These are phyloP conservation scores for Colletotrichum sojae DNA, from an alignment of 2,329 filamentous ascomycete genomes.

Conservation along the genomic window DNA sequence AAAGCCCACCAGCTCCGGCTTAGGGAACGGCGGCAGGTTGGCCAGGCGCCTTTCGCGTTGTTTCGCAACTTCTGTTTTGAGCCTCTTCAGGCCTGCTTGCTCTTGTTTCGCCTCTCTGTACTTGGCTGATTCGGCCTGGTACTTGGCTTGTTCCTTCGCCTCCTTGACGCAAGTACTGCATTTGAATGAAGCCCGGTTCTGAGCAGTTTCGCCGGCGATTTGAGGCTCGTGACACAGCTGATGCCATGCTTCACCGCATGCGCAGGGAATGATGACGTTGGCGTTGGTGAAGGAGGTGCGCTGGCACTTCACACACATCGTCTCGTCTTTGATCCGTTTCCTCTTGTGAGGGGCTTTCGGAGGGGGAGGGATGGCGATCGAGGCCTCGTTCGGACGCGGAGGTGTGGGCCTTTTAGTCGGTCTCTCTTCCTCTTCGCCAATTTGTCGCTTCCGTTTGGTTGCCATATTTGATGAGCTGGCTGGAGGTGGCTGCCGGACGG, in stretches of 20 bases:
- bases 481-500: neutral
- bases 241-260: slow-evolving; percentile 45
- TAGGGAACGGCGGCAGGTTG: slow-evolving; percentile 51
- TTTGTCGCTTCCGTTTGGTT: slow-evolving; percentile 33
- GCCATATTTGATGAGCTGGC: neutral
- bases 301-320: slow-evolving; percentile 44
- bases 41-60: slow-evolving; percentile 51
- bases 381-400: slow-evolving; percentile 2
- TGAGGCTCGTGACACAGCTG: slow-evolving; percentile 45
- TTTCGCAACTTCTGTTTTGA: slow-evolving; percentile 48
- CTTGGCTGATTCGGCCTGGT: slow-evolving; percentile 32
- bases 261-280: slow-evolving; percentile 45
- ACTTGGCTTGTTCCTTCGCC: slow-evolving; percentile 40
- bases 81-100: slow-evolving; percentile 41
- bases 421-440: neutral
- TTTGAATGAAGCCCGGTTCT: slow-evolving; percentile 40
- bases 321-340: slow-evolving; percentile 37
- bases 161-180: slow-evolving; percentile 42
- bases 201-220: slow-evolving; percentile 29
- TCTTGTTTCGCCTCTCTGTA: slow-evolving; percentile 41
- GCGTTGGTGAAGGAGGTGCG: slow-evolving; percentile 39
- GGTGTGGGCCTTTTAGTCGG: neutral
- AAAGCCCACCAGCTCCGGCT: slow-evolving; percentile 56
- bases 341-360: slow-evolving; percentile 36
- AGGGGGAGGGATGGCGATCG: slow-evolving; percentile 2